Evolutionary conservation across 2,329 filamentous ascomycete species (phyloP).

Genomic region (Neofusicoccum ribis): DNA sequence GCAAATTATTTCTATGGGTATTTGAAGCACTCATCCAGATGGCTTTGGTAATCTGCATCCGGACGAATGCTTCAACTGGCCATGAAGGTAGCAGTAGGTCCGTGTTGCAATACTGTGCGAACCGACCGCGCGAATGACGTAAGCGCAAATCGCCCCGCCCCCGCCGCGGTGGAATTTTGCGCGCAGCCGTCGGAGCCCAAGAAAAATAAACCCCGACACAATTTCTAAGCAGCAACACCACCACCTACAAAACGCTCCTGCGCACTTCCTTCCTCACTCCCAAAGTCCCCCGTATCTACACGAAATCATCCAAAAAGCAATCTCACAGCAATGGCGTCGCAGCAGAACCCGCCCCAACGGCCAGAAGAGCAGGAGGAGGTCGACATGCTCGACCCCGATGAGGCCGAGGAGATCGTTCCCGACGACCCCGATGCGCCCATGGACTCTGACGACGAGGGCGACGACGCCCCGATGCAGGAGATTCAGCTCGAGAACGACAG

Average conservation of each 20-base stretch:
- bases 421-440: slow-evolving; percentile 70
- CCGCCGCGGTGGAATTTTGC: slow-evolving; percentile 3
- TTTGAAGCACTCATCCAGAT: no score
- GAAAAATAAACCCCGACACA: slow-evolving; percentile 16
- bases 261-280: not conserved
- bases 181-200: not conserved
- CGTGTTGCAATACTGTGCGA: no score
- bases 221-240: slow-evolving; percentile 19
- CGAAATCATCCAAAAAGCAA: not conserved
- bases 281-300: not conserved
- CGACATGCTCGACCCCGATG: slow-evolving; percentile 73
- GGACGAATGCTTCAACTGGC: no score
- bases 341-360: slow-evolving; percentile 21
- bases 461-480: slow-evolving; percentile 61
- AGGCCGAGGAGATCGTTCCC: slow-evolving; percentile 73
- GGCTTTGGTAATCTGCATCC: no score
- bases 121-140: slow-evolving; percentile 1
- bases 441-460: slow-evolving; percentile 67
- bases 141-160: slow-evolving; percentile 12
- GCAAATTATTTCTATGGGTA: no score
- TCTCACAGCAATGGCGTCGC: slow-evolving; percentile 22
- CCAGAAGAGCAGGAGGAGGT: slow-evolving; percentile 56
- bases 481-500: slow-evolving; percentile 89
- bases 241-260: not conserved
- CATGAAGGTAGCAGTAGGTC: no score